Base-by-base conservation (phyloP, 2,329 filamentous ascomycete species). In the Diplodia sapinea region DNA sequence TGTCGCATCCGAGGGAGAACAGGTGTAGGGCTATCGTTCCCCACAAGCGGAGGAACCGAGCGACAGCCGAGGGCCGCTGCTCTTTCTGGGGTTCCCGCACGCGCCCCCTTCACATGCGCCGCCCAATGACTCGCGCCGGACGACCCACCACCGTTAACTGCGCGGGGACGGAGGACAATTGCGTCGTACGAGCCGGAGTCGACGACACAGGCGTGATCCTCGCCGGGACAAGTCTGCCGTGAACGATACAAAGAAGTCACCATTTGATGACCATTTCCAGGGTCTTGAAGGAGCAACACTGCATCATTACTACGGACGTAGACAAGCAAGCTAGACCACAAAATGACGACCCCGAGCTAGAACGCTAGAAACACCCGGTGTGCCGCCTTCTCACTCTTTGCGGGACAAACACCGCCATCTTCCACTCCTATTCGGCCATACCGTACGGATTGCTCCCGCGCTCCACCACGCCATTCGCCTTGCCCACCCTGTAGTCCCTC, bases 401-500 rank as follows among this genome's bases (percentile, higher is more conserved):
- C 36, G 36, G 36, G 9, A 38, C 9, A 38, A 38, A 12, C 23
- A 62, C 31, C 56, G 33, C 31, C 64, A 20, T 68, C 50, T 40
- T 31, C n/a, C 43, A 5, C 66, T 57, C 57, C 36, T 38, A 67
- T 64, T 63, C 36, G 7, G 26, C 43, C 52, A 51, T 63, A 47
- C 54, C 67, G 71, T 74, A 74, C 23, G 73, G 72, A 69, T 71
- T 71, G 33, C 56, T 62, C 23, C 73, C 73, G 68, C 70, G 68
- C 55, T 68, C 68, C 40, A 72, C 72, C 64, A 71, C 72, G 33
- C 57, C 67, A 66, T 51, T 65, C 66, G 69, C 73, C 71, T 72
- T 71, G 17, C 71, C 70, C 11, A 74, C 65, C 73, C 75, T 73
- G 65, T 78, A 79, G 70, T 79, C 75, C 68, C 76, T 75, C 15